Evolutionary conservation across 441 rosid species (phyloP).

Genomic region (Gossypium davidsonii): DNA sequence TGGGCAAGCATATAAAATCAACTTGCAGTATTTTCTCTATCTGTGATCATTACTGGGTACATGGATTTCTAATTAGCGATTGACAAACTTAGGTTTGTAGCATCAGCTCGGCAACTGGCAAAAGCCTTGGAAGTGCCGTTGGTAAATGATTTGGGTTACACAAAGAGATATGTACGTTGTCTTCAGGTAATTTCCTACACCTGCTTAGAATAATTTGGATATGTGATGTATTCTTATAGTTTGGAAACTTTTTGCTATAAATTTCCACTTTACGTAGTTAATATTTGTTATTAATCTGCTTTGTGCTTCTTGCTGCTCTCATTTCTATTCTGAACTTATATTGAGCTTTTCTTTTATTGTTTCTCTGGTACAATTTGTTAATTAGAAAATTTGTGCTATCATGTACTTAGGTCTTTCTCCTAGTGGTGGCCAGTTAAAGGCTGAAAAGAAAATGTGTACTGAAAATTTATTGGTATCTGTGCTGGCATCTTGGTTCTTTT

Average conservation of each 20-base stretch:
- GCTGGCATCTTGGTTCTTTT: neutral
- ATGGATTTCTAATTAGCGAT: slow-evolving; percentile 20
- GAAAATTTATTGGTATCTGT: neutral
- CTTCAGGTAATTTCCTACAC: slow-evolving; percentile 62
- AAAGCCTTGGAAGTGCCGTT: slow-evolving; percentile 94
- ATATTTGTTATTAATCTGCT: neutral
- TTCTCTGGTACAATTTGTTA: neutral
- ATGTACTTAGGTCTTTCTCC: neutral
- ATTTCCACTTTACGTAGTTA: neutral
- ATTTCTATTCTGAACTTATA: neutral
- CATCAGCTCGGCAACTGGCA: slow-evolving; percentile 94
- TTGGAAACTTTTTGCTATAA: neutral
- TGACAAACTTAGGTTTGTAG: slow-evolving; percentile 65
- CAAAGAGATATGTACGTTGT: slow-evolving; percentile 94
- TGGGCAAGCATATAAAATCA: neutral
- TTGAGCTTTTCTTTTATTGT: neutral
- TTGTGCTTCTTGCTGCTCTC: neutral
- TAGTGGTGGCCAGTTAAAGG: neutral
- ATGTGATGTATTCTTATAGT: neutral
- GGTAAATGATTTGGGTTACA: slow-evolving; percentile 96
- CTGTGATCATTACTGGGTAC: neutral
- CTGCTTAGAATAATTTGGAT: neutral
- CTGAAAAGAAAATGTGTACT: neutral
- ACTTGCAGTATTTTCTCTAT: neutral
- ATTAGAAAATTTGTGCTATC: neutral